Conservation (phyloP, 1,284 basidiomycete species). For the Bjerkandera adusta region DNA sequence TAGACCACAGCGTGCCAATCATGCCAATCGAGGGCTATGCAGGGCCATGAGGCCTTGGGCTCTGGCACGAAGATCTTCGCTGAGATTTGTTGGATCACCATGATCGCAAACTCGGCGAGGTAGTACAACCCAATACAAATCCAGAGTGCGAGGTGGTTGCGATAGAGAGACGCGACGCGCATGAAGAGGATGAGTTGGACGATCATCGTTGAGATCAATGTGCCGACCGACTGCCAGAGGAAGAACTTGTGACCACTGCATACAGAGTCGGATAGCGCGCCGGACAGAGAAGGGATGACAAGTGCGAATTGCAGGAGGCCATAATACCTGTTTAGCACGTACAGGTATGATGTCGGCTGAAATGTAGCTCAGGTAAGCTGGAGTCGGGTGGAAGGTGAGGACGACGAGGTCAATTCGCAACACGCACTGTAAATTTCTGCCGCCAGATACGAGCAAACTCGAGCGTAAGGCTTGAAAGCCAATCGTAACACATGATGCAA, state of each 20-base stretch:
- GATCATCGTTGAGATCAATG: background rate
- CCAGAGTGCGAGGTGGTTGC: no score
- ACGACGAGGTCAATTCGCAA: background rate
- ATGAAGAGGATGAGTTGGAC: conserved; percentile 1
- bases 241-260: conserved; percentile 1
- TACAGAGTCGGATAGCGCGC: background rate
- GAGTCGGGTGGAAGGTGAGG: no score
- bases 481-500: conserved; percentile 1
- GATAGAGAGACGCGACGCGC: no score
- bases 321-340: background rate
- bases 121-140: background rate
- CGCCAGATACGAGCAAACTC: background rate
- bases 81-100: background rate
- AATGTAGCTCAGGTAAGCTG: background rate
- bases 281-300: background rate
- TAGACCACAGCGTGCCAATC: background rate
- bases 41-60: background rate
- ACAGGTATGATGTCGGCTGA: background rate
- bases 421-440: background rate
- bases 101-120: conserved; percentile 1
- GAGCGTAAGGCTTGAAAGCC: background rate
- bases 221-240: conserved; percentile 1
- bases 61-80: background rate
- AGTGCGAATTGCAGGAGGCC: background rate
- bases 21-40: background rate